Base-by-base conservation (phyloP, 345 rosid genomes). In the Trapa bicornis region DNA sequence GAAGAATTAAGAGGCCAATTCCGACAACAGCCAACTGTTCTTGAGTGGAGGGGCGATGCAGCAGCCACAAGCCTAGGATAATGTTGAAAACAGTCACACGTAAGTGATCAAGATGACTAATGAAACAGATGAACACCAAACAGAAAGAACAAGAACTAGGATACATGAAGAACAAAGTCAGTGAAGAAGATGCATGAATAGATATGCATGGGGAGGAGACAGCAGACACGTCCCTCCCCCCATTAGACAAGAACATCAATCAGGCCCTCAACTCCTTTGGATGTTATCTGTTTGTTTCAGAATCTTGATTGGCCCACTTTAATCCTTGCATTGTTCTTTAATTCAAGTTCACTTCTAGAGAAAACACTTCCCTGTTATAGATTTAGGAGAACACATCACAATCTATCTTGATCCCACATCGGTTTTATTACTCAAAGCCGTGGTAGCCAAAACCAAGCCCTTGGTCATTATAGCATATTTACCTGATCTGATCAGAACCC, bases 341-440 rank as follows among this genome's bases (percentile, higher is more conserved):
- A 41, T 41, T 1, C 7, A 3, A 8, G 43, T 41, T 8, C 43
- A 41, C 43, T 1, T 41, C 4, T 3, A 39, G 6, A 41, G 43
- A 8, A 41, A 41, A 41, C 1, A 41, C 76, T 89, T 94, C 39
- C 92, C 91, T 3, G 7, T 41, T 8, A 41, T 41, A 41, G 43
- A 41, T 41, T 41, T 41, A 45, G 6, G 12, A 45, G 12, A 45
- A 45, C 12, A 45, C 8, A 8, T 8, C 12, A 6, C 48, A 45
- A 45, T 22, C 4, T 42, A 8, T 3, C 4, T 8, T 45, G 48
- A 45, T 7, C 48, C 48, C 11, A 3, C 48, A 45, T 45, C 11
- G 48, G 48, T 45, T 45, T 45, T 45, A 45, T 7, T 45, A 11
- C 48, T 45, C 48, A 45, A 1, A 45, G 7, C 11, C 33, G 29